phyloP scores from a whole-genome alignment of 2,329 filamentous ascomycete genomes.

The Immersiporthe knoxdaviesiana region DNA sequence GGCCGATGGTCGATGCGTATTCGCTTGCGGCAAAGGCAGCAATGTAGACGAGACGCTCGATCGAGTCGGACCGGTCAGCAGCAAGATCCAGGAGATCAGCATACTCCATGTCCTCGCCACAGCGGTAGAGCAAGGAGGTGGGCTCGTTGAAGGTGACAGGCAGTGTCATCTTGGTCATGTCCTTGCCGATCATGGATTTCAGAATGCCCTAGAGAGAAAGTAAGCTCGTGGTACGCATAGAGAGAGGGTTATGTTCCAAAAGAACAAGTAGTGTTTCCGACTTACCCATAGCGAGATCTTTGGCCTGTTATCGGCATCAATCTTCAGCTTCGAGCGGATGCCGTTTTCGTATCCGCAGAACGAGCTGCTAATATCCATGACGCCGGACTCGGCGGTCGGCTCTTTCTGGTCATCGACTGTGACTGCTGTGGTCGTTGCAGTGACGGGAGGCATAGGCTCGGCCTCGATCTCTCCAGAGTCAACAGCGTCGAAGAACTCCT shows the following conservation, averaged over 20 bases:
- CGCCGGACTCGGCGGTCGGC: conserved; percentile 48
- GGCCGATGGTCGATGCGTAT: conserved; percentile 94
- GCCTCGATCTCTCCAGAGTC: conserved; percentile 91
- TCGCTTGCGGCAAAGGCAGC: conserved; percentile 95
- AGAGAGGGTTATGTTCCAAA: too few species aligned
- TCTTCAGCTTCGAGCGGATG: conserved; percentile 75
- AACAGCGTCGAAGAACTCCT: conserved; percentile 97
- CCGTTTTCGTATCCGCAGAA: conserved; percentile 93
- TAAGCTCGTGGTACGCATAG: conserved; percentile 32
- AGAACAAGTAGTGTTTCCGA: conserved; percentile 32
- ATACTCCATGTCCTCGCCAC: conserved; percentile 98
- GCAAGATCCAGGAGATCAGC: conserved; percentile 88
- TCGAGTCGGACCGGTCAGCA: conserved; percentile 81
- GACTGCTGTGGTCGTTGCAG: conserved; percentile 23
- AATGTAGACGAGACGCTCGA: conserved; percentile 91
- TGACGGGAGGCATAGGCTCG: conserved; percentile 61
- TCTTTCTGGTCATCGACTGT: conserved; percentile 50
- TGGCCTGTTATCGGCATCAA: conserved; percentile 90
- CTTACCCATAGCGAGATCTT: conserved; percentile 96
- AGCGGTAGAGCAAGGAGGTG: conserved; percentile 90
- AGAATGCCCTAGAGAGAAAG: conserved; percentile 76
- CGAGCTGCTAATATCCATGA: conserved; percentile 70
- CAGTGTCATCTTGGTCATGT: conserved; percentile 99
- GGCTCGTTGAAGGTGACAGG: conserved; percentile 99
- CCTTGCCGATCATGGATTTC: conserved; percentile 99